phyloP scores from a whole-genome alignment of 1,139 yeast genomes.

The Zhuliangozyma blackwelliae region DNA sequence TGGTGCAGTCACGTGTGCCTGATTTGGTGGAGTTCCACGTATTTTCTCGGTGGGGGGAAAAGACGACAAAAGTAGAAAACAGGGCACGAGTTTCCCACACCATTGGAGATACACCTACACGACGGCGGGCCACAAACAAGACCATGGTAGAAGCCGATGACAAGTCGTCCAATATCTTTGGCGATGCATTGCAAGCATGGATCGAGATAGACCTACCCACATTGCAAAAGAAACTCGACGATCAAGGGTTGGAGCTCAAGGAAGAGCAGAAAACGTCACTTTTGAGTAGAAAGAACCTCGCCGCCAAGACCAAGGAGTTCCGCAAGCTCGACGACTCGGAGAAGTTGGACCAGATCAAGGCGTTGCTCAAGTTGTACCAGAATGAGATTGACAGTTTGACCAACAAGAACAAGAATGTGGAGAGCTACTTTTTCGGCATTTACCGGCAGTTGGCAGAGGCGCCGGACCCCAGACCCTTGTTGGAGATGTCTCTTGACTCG shows the following conservation, averaged over 20 bases:
- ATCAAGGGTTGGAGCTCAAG: slow-evolving; percentile 68
- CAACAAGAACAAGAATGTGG: slow-evolving; percentile 70
- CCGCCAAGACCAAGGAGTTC: slow-evolving; percentile 78
- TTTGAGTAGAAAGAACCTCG: slow-evolving; percentile 67
- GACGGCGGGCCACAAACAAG: too few relatives aligned
- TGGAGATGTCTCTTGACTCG: slow-evolving; percentile 68
- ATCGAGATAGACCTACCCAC: slow-evolving; percentile 63
- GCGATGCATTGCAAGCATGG: slow-evolving; percentile 70
- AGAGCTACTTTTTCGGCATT: slow-evolving; percentile 65
- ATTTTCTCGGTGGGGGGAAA: too few relatives aligned
- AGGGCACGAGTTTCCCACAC: too few relatives aligned
- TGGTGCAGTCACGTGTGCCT: too few relatives aligned
- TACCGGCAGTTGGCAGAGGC: slow-evolving; percentile 81
- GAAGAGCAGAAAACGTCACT: slow-evolving; percentile 66
- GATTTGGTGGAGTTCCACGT: too few relatives aligned
- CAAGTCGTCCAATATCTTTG: slow-evolving; percentile 22
- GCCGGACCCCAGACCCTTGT: slow-evolving; percentile 85
- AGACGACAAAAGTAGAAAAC: too few relatives aligned
- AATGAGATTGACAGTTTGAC: slow-evolving; percentile 83
- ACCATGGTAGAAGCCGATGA: too few relatives aligned
- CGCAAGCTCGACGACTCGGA: slow-evolving; percentile 63
- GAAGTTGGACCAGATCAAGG: slow-evolving; percentile 63
- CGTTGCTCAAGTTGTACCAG: slow-evolving; percentile 76
- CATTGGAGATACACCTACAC: too few relatives aligned
- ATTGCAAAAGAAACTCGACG: slow-evolving; percentile 69